Evolutionary conservation across 768 basidiomycete genomes (phyloP), one percentile per base, ranked within the genome.

Genomic region (Vararia minispora): DNA sequence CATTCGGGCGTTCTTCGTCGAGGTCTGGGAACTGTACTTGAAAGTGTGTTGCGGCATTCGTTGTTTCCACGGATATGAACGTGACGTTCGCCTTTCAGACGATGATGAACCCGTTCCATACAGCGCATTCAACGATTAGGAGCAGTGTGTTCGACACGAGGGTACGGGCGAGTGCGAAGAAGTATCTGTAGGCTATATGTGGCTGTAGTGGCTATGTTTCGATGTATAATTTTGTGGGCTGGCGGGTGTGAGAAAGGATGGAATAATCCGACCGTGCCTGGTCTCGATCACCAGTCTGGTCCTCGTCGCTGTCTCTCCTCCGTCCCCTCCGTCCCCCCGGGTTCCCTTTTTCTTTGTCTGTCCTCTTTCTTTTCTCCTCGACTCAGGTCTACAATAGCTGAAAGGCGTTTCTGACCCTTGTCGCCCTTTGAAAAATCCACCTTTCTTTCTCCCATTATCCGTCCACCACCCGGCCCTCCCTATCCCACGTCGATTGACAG

Each of bases 1-100:
- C 4, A 97, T 98, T 58, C 74, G 81, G 37, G 59, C 71, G 39
- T 99, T 99, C 68, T 85, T 99, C 53, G 76, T 74, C 52, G 95
- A 98, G 7, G 80, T 94, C 21, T 99, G 95, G 94, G 95, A 99
- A 68, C 52, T 85, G 50, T 98, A 94, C 62, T 76, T 94, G 33
- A 99, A 99, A 80, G 95, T 91, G 47, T 47, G 69, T 16, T 25
- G 6, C 24, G 30, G 28, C n/a, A n/a, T n/a, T n/a, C n/a, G n/a
- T n/a, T 25, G 20, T 28, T 23, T 5, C 26, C 4, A 18, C 28
- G 33, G 42, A 43, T 35, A n/a, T 27, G 35, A 39, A 44, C 52
- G 37, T 51, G 10, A 16, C 9, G 21, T 28, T 29, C 35, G 11
- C 6, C 17, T 21, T n/a, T 27, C 61, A 94, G 91, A 79, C 84